Conservation (phyloP, 1,139 yeast species). For the Candida labiduridarum region DNA sequence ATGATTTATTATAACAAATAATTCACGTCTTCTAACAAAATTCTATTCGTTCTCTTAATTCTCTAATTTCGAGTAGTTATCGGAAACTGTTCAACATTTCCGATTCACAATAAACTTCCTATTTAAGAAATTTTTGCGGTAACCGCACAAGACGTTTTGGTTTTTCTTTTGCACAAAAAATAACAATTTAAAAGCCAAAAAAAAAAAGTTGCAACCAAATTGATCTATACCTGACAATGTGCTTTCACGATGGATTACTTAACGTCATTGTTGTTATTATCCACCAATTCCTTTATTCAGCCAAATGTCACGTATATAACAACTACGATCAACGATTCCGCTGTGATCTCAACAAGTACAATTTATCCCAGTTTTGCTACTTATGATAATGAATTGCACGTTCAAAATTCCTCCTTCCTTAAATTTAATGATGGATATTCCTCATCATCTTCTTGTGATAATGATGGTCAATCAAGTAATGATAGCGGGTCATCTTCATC, state of each 20-base stretch:
- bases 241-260: conserved; percentile 11
- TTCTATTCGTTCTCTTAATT: too few species aligned
- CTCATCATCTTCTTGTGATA: background rate
- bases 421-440: background rate
- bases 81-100: too few species aligned
- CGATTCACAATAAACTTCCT: too few species aligned
- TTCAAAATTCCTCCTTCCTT: background rate
- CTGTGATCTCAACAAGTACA: background rate
- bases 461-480: background rate
- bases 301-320: conserved; percentile 7
- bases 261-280: conserved; percentile 13
- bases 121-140: background rate
- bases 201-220: conserved; percentile 1
- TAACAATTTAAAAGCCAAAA: background rate
- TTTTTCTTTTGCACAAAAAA: background rate
- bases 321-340: background rate
- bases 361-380: background rate
- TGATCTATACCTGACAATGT: too few species aligned
- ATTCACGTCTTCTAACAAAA: too few species aligned
- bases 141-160: background rate
- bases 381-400: background rate
- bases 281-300: conserved; percentile 10
- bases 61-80: too few species aligned
- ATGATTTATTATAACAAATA: too few species aligned
- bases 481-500: background rate